phyloP scores from a whole-genome alignment of 2,329 filamentous ascomycete species.

The Alternaria panax region DNA sequence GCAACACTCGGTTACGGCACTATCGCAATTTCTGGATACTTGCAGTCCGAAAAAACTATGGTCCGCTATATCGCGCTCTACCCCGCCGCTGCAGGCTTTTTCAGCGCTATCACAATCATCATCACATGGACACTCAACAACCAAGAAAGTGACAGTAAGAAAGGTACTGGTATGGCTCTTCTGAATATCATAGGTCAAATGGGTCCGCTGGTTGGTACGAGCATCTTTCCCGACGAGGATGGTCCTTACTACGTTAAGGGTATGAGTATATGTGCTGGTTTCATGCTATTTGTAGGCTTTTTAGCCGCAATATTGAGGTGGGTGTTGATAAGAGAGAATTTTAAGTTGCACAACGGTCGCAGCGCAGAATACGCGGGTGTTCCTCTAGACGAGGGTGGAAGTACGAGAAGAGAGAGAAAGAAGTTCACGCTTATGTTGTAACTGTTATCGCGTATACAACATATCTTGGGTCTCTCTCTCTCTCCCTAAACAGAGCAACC shows the following conservation, averaged over 20 bases:
- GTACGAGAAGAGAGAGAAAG: constrained; percentile 18
- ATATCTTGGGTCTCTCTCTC: not conserved
- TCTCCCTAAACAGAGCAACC: too few relatives aligned
- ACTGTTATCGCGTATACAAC: not conserved
- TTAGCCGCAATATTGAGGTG: constrained; percentile 54
- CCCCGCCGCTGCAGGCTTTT: constrained; percentile 82
- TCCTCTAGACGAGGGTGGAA: constrained; percentile 34
- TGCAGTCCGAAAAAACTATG: constrained; percentile 34
- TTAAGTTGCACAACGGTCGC: constrained; percentile 11
- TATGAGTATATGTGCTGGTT: constrained; percentile 59
- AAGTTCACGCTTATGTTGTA: constrained; percentile 44
- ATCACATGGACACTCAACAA: constrained; percentile 93
- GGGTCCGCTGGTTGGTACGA: constrained; percentile 69
- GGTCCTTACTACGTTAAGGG: constrained; percentile 59
- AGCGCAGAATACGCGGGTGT: constrained; percentile 36
- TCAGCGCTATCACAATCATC: constrained; percentile 81
- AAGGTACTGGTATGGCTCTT: constrained; percentile 79
- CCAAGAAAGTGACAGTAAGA: constrained; percentile 71
- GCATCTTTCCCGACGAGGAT: constrained; percentile 61
- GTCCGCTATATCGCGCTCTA: constrained; percentile 78
- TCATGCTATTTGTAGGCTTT: constrained; percentile 58
- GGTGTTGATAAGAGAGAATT: constrained; percentile 46
- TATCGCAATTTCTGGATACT: constrained; percentile 66
- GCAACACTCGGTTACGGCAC: constrained; percentile 68
- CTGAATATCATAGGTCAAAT: constrained; percentile 84